These are phyloP conservation scores for Hirschioporus abietinus DNA, from an alignment of 768 basidiomycete genomes.

Conservation along the genomic window DNA sequence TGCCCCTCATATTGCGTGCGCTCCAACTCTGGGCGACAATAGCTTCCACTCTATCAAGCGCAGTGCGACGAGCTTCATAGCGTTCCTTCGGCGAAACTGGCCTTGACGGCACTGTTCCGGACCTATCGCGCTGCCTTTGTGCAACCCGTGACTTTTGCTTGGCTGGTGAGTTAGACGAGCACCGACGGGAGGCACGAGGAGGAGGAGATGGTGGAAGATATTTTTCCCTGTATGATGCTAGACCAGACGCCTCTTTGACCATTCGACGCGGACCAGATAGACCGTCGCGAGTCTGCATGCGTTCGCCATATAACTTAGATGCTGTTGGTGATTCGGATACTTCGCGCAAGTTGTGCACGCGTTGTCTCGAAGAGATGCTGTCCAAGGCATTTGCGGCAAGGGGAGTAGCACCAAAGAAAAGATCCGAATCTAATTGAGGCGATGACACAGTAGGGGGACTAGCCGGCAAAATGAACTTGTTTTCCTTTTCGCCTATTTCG, in stretches of 20 bases:
- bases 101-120: slow-evolving; percentile 9
- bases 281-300: neutral
- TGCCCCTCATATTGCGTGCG: slow-evolving; percentile 11
- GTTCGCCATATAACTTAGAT: neutral
- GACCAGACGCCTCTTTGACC: neutral
- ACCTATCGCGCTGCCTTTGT: slow-evolving; percentile 6
- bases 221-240: neutral
- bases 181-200: slow-evolving; percentile 1
- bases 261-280: neutral
- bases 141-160: slow-evolving; percentile 1
- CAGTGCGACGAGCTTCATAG: slow-evolving; percentile 21
- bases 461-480: slow-evolving; percentile 41
- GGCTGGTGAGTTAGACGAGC: neutral
- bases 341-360: neutral
- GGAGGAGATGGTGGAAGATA: slow-evolving; percentile 12
- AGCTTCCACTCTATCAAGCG: slow-evolving; percentile 24
- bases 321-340: neutral
- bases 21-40: slow-evolving; percentile 25
- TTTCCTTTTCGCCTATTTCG: slow-evolving; percentile 17
- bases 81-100: slow-evolving; percentile 21
- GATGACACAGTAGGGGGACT: slow-evolving; percentile 56
- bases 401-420: slow-evolving; percentile 39
- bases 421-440: slow-evolving; percentile 46
- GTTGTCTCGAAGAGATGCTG: neutral
- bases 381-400: slow-evolving; percentile 3